phyloP scores from a whole-genome alignment of 1,284 basidiomycete genomes.

The Trametes pubescens region DNA sequence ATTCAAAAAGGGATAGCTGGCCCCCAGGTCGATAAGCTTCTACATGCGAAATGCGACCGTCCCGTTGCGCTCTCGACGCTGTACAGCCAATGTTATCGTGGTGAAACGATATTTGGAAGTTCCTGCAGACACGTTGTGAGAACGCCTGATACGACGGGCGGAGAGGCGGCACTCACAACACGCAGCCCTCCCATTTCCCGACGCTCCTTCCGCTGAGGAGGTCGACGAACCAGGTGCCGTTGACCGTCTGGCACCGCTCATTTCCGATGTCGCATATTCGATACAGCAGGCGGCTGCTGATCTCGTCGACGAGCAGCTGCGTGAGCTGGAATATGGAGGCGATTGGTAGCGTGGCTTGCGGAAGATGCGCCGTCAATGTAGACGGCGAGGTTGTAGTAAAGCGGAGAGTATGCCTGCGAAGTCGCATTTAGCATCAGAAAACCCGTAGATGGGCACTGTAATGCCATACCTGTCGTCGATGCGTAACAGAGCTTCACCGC shows the following conservation, averaged over 20 bases:
- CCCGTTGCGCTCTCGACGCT: slow-evolving; percentile 57
- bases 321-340: slow-evolving; percentile 76
- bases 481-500: slow-evolving; percentile 73
- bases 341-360: slow-evolving; percentile 76
- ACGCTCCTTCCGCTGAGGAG: slow-evolving; percentile 66
- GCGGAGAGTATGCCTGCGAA: slow-evolving; percentile 68
- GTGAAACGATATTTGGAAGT: slow-evolving; percentile 65
- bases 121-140: slow-evolving; percentile 49
- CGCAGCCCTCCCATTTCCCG: slow-evolving; percentile 82
- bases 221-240: slow-evolving; percentile 82
- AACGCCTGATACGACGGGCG: background rate
- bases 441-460: background rate
- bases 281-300: slow-evolving; percentile 69
- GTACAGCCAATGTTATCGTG: slow-evolving; percentile 62
- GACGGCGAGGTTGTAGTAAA: slow-evolving; percentile 79
- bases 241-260: slow-evolving; percentile 59
- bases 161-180: slow-evolving; percentile 58
- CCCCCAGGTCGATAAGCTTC: slow-evolving; percentile 51
- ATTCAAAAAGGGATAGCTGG: slow-evolving; percentile 34
- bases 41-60: slow-evolving; percentile 36
- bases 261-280: slow-evolving; percentile 73
- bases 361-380: slow-evolving; percentile 71
- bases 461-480: slow-evolving; percentile 62
- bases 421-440: background rate
- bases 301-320: slow-evolving; percentile 79